Evolutionary conservation across 768 basidiomycete genomes (phyloP), one percentile per base, ranked within the genome.

Genomic region (Cantharellus anzutake): DNA sequence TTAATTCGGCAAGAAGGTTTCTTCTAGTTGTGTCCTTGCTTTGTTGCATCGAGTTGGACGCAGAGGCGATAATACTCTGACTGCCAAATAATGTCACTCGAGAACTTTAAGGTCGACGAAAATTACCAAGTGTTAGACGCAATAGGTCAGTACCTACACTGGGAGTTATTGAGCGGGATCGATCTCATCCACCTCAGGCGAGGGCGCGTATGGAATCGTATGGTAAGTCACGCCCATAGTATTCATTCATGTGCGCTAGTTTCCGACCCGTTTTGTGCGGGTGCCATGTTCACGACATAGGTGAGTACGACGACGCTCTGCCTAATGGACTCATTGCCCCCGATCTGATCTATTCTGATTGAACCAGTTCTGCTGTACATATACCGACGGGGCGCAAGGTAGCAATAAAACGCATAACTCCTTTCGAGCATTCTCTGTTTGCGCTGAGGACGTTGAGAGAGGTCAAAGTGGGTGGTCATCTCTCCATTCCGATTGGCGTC

Each of bases 371-470:
- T 34, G 93, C 93, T 3, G 74, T 92, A 2, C 92, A 98, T 68
- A 70, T 80, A 62, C 83, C 89, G 2, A 87, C 86, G 58, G 82
- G 83, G 58, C 84, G 88, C 61, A 90, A 90, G 70, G 94, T 98
- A 62, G 93, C 93, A 59, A 92, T 96, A 76, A 96, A 96, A 77
- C 88, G 88, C 73, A 91, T 96, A 72, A 82, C 86, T 0, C 91
- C 91, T 3, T 96, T 94, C 65, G 92, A 94, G 69, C 91, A 93
- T 68, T 83, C 90, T 60, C 90, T 94, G 87, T 93, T 92, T 73
- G 89, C 87, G 68, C 76, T 92, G 58, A 63, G 68, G 56, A 94
- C 91, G n/a, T 74, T 96, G 58, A 79, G 92, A 62, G 93, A 96
- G 73, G 77, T 96, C 69, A 94, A 96, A 73, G 75, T 96, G 35